Evolutionary conservation across 768 basidiomycete genomes (phyloP).

Genomic region (Amanita rubescens): DNA sequence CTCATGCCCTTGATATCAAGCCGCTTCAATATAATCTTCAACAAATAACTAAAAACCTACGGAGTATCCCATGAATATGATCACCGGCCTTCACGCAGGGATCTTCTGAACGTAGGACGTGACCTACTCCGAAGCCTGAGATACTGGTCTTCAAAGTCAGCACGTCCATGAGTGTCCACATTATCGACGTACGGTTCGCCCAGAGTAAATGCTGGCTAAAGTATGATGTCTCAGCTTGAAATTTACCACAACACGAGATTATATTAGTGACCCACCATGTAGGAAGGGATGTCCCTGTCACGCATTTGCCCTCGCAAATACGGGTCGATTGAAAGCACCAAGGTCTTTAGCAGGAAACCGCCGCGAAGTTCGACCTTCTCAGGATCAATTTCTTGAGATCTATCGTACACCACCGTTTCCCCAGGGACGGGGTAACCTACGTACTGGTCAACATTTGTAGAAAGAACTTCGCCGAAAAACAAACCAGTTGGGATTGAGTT

Average conservation of each 20-base stretch:
- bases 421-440: conserved; percentile 25
- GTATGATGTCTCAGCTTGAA: neutral
- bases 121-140: conserved; percentile 24
- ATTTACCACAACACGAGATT: neutral
- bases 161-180: neutral
- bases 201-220: conserved; percentile 10
- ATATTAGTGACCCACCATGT: conserved; percentile 11
- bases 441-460: too few relatives aligned
- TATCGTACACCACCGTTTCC: conserved; percentile 32
- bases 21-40: neutral
- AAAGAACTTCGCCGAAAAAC: neutral
- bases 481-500: conserved; percentile 19
- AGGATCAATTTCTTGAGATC: conserved; percentile 33
- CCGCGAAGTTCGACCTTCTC: conserved; percentile 30
- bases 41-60: conserved; percentile 9
- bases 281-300: conserved; percentile 15
- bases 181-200: conserved; percentile 18
- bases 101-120: conserved; percentile 28
- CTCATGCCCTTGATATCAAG: conserved; percentile 20
- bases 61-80: conserved; percentile 24
- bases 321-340: conserved; percentile 39
- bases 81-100: conserved; percentile 19
- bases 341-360: conserved; percentile 34
- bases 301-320: conserved; percentile 34
- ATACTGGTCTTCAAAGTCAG: conserved; percentile 13